phyloP scores from a whole-genome alignment of 257 asterid species.

The Craterostigma plantagineum region DNA sequence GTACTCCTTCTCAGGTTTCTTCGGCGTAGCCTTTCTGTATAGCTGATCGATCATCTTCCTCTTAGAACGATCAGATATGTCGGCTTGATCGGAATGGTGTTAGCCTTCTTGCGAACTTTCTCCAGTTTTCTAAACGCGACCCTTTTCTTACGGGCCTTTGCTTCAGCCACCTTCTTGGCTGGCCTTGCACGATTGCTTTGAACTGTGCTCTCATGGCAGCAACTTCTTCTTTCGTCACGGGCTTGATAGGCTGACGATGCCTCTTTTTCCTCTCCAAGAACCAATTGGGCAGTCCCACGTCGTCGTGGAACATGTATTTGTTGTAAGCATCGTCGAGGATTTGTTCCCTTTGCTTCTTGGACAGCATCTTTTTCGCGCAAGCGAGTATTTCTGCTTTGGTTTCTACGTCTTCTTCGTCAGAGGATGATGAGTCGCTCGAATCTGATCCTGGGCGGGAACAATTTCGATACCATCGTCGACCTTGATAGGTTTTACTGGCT shows the following conservation, averaged over 20 bases:
- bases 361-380: slow-evolving; percentile 64
- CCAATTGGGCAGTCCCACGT: slow-evolving; percentile 78
- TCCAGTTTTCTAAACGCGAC: slow-evolving; percentile 45
- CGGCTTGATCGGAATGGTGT: slow-evolving; percentile 70
- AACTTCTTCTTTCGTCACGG: slow-evolving; percentile 69
- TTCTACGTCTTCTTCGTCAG: slow-evolving; percentile 34
- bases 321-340: slow-evolving; percentile 84
- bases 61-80: slow-evolving; percentile 65
- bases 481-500: slow-evolving; percentile 8
- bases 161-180: slow-evolving; percentile 89
- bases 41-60: slow-evolving; percentile 66
- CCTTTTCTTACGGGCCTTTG: slow-evolving; percentile 81
- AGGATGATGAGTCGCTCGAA: slow-evolving; percentile 54
- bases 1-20: slow-evolving; percentile 52
- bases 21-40: slow-evolving; percentile 51
- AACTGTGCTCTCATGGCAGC: slow-evolving; percentile 74
- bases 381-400: slow-evolving; percentile 80
- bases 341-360: slow-evolving; percentile 68
- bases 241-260: slow-evolving; percentile 59
- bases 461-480: slow-evolving; percentile 45
- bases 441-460: slow-evolving; percentile 77
- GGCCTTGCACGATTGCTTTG: slow-evolving; percentile 78
- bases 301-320: slow-evolving; percentile 70
- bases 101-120: slow-evolving; percentile 78
- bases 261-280: slow-evolving; percentile 58